A percentile compares a stretch with the other conserved stretches of the same genome.
phyloP scores from a whole-genome alignment of 148 eudicot species.

The Selenicereus undatus region DNA sequence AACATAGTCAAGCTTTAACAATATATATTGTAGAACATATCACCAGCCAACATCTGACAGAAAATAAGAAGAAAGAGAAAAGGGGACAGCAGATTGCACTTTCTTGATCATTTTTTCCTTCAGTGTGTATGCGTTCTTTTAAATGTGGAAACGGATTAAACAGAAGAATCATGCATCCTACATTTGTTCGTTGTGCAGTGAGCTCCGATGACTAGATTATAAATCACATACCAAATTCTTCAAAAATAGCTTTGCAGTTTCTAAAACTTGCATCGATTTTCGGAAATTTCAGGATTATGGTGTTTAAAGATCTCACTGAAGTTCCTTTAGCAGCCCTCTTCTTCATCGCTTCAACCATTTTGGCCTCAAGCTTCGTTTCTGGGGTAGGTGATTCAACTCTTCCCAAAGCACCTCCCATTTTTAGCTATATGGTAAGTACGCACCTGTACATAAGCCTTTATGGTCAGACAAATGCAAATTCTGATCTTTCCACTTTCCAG shows the following conservation, averaged over 20 bases:
- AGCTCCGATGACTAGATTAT: neutral
- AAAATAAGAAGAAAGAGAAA: neutral
- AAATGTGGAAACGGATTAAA: neutral
- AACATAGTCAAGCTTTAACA: neutral
- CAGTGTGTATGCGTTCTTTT: neutral
- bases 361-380: constrained; percentile 75
- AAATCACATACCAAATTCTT: constrained; percentile 60
- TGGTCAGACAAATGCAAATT: neutral
- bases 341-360: constrained; percentile 72
- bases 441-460: constrained; percentile 13
- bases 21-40: neutral
- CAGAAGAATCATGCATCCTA: neutral
- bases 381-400: constrained; percentile 47
- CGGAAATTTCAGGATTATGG: constrained; percentile 78
- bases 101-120: neutral
- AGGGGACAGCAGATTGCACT: neutral
- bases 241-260: constrained; percentile 68
- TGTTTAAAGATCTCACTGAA: constrained; percentile 66
- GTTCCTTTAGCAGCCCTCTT: constrained; percentile 64
- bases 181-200: neutral
- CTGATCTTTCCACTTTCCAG: constrained; percentile 3
- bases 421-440: constrained; percentile 17
- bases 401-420: constrained; percentile 63
- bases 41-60: neutral
- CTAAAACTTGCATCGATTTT: constrained; percentile 80